These are phyloP conservation scores for Diaporthe vexans DNA, from an alignment of 2,329 filamentous ascomycete species.

Conservation along the genomic window DNA sequence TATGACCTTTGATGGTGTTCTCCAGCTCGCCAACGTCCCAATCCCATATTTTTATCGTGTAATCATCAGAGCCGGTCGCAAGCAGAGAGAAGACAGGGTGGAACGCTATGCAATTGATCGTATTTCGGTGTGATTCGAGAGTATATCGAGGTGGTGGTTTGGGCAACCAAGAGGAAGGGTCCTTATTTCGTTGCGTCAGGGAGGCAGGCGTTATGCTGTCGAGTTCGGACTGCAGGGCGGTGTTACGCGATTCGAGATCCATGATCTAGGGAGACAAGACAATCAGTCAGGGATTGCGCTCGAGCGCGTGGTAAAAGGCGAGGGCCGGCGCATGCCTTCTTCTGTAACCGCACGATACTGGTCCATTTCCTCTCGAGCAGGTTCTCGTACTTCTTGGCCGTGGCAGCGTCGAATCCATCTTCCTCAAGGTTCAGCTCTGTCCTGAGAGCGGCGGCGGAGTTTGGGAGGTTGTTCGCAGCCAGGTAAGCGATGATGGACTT, in stretches of 20 bases:
- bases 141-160: conserved; percentile 83
- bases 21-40: conserved; percentile 95
- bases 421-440: conserved; percentile 81
- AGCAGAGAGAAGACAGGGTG: conserved; percentile 92
- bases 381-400: conserved; percentile 93
- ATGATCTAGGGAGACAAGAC: conserved; percentile 75
- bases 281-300: conserved; percentile 29
- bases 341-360: conserved; percentile 92
- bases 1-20: conserved; percentile 91
- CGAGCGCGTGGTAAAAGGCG: conserved; percentile 31
- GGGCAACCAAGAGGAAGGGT: conserved; percentile 89
- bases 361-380: conserved; percentile 99
- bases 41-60: conserved; percentile 96
- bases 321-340: conserved; percentile 75
- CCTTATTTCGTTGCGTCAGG: conserved; percentile 83
- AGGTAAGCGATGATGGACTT: conserved; percentile 95
- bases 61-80: conserved; percentile 92
- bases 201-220: conserved; percentile 84
- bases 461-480: conserved; percentile 77
- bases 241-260: conserved; percentile 85
- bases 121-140: conserved; percentile 84
- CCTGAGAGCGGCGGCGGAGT: conserved; percentile 78
- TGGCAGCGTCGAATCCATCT: conserved; percentile 80
- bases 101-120: conserved; percentile 90
- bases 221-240: conserved; percentile 82